These are phyloP conservation scores for Cephalotrichum gorgonifer DNA, from an alignment of 2,329 filamentous ascomycete species.

Conservation along the genomic window DNA sequence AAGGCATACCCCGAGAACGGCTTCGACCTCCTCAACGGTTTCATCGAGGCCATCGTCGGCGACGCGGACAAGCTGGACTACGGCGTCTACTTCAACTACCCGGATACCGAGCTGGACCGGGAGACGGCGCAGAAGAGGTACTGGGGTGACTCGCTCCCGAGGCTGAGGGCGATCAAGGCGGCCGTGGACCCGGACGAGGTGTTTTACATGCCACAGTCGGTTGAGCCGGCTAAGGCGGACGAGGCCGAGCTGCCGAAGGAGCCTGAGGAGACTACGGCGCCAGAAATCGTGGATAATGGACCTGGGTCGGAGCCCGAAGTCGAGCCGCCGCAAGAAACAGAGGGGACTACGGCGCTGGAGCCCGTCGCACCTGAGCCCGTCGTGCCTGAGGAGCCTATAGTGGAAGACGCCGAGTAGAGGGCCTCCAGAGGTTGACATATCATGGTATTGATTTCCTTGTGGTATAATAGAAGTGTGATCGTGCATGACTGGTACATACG, in stretches of 20 bases:
- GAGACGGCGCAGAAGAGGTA: constrained; percentile 22
- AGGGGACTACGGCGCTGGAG: too few relatives aligned
- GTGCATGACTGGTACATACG: too few relatives aligned
- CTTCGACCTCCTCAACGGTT: constrained; percentile 20
- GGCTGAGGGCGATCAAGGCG: constrained; percentile 23
- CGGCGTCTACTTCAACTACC: constrained; percentile 31
- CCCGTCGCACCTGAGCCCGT: background rate
- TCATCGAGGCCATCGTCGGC: constrained; percentile 20
- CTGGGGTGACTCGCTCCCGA: constrained; percentile 22
- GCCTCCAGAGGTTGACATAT: background rate
- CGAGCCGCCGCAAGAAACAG: too few relatives aligned
- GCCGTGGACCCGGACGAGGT: constrained; percentile 24
- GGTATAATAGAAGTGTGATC: background rate
- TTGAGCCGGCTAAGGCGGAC: background rate
- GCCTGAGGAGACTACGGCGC: background rate
- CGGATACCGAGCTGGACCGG: constrained; percentile 23
- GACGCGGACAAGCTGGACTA: constrained; percentile 16
- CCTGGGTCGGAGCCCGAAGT: background rate
- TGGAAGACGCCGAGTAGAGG: background rate
- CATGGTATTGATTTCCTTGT: background rate
- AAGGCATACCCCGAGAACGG: constrained; percentile 21
- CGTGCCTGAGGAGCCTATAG: background rate
- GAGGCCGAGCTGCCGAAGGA: background rate
- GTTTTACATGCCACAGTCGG: constrained; percentile 27
- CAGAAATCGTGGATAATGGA: background rate